A percentile compares a stretch with the other conserved stretches of the same genome.
Evolutionary conservation across 179 eudicot species (phyloP).

Genomic region (Gypsophila paniculata): DNA sequence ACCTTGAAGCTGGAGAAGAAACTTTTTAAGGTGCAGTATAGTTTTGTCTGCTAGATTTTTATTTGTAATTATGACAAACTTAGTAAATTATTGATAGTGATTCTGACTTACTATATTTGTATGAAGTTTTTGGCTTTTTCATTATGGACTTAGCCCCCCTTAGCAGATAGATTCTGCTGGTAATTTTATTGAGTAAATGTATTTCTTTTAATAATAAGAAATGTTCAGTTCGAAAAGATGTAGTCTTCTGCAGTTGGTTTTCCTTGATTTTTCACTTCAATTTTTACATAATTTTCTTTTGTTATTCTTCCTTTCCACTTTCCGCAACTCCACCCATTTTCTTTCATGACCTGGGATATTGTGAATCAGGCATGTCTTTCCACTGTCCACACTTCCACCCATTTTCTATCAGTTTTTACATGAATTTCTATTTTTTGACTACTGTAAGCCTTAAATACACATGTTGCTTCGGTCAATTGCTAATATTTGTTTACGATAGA

Average conservation of each 20-base stretch:
- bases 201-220: background rate
- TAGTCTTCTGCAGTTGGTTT: background rate
- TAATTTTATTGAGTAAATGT: background rate
- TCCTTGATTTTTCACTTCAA: background rate
- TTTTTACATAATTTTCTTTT: background rate
- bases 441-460: background rate
- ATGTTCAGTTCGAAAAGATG: background rate
- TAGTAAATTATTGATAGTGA: background rate
- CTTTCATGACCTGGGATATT: background rate
- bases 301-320: background rate
- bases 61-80: background rate
- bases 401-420: too few relatives aligned
- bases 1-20: slow-evolving; percentile 79
- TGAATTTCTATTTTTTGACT: background rate
- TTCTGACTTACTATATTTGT: background rate
- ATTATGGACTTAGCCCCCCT: background rate
- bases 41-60: background rate
- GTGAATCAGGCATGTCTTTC: background rate
- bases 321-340: background rate
- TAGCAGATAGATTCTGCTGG: slow-evolving; percentile 10
- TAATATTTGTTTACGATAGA: too few relatives aligned
- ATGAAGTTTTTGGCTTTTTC: background rate
- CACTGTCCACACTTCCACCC: too few relatives aligned
- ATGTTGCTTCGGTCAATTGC: background rate
- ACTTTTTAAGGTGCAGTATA: slow-evolving; percentile 61